A percentile compares a stretch with the other conserved stretches of the same genome.
These are phyloP conservation scores for Penicillium griseofulvum DNA, from an alignment of 2,329 filamentous ascomycete species.

Conservation along the genomic window DNA sequence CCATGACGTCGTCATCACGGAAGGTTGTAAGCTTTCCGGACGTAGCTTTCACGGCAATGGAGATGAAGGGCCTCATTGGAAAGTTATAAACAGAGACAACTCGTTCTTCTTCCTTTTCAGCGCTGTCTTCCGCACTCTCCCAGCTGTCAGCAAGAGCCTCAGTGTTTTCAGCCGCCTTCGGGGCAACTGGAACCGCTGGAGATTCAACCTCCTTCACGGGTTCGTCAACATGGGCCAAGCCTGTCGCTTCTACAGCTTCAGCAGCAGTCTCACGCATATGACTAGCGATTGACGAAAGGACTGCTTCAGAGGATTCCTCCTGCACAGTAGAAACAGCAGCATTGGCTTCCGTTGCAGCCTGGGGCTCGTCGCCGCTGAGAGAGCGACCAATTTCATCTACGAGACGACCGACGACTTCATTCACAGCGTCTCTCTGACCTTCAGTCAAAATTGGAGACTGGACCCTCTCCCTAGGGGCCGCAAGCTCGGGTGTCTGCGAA, in stretches of 20 bases:
- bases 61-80: conserved; percentile 93
- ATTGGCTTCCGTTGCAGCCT: conserved; percentile 55
- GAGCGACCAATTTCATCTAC: conserved; percentile 59
- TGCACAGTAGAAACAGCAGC: conserved; percentile 28
- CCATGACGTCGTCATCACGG: conserved; percentile 77
- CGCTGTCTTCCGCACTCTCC: conserved; percentile 74
- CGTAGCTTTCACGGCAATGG: conserved; percentile 65
- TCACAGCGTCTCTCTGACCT: conserved; percentile 62
- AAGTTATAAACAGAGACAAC: conserved; percentile 87
- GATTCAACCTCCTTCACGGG: conserved; percentile 54
- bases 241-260: conserved; percentile 48
- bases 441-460: conserved; percentile 29
- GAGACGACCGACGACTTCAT: conserved; percentile 66
- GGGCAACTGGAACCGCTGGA: conserved; percentile 50
- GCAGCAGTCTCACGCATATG: conserved; percentile 41
- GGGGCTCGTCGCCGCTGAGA: conserved; percentile 38
- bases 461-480: conserved; percentile 16
- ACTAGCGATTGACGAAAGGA: conserved; percentile 32
- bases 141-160: conserved; percentile 75
- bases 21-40: conserved; percentile 57
- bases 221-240: conserved; percentile 54
- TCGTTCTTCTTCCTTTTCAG: conserved; percentile 64
- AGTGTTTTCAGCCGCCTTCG: conserved; percentile 57
- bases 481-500: conserved; percentile 8
- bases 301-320: conserved; percentile 38